Base-by-base conservation (phyloP, 495 filamentous ascomycete genomes). In the Umbilicaria muhlenbergii region DNA sequence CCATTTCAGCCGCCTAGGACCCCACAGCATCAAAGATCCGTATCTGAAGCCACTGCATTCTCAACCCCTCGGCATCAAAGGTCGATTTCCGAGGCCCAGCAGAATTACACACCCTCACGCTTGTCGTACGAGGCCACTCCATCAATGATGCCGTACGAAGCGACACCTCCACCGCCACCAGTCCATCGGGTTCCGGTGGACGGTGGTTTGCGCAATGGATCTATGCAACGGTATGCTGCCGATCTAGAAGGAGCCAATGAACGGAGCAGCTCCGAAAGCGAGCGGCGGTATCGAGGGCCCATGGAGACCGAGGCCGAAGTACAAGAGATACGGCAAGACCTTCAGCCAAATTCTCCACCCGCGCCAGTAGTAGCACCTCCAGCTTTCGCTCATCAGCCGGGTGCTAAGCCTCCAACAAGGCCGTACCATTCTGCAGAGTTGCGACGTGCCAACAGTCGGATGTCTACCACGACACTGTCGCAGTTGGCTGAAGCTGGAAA, bases 391-490 rank as follows among this genome's bases (percentile, higher is more conserved):
- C 83, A 87, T 57, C 69, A 67, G 6, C 75, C 81, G 31, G 73
- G 78, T 28, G 71, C 77, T 39, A 69, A 71, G 44, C 87, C 87
- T 6, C 59, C 64, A 11, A 77, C 69, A 28, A 70, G 78, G 45
- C 83, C 85, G 4, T 73, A 79, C 47, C 70, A 78, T 36, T 75
- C 81, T 24, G 70, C 78, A n/a, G 81, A 88, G 48, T 66, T 86
- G 58, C 76, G 81, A 39, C 73, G 75, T 44, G 81, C 80, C 42
- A 88, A 81, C 43, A 85, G 78, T 49, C 75, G 84, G 11, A 75
- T 95, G 60, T 93, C 88, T 17, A 67, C 74, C 44, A 78, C 75
- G 4, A 95, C 88, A 13, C 67, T 95, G 8, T 68, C 77, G 2
- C 84, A 93, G 53, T 55, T 95, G 39, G 72, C 73, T 28, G 78